These are phyloP conservation scores for Arachnopeziza araneosa DNA, from an alignment of 2,329 filamentous ascomycete species.

Conservation along the genomic window DNA sequence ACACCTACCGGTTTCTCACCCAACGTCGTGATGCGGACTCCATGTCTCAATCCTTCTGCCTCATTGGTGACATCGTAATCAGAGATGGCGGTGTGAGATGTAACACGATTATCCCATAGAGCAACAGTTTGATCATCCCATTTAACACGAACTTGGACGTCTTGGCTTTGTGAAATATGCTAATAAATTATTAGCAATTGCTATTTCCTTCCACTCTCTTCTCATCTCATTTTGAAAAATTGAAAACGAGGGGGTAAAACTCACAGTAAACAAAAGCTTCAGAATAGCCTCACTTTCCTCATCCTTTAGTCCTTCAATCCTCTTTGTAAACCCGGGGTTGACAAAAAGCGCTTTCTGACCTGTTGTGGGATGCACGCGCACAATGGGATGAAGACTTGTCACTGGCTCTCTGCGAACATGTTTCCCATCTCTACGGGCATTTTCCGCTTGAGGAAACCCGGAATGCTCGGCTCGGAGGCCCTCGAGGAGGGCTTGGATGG, in stretches of 20 bases:
- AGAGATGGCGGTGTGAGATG: conserved; percentile 34
- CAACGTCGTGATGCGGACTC: conserved; percentile 37
- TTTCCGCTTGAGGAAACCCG: conserved; percentile 18
- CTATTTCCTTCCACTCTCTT: conserved; percentile 8
- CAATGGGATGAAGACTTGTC: conserved; percentile 49
- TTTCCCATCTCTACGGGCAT: conserved; percentile 34
- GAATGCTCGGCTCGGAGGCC: conserved; percentile 44
- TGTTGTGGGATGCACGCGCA: conserved; percentile 55
- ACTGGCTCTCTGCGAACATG: conserved; percentile 45
- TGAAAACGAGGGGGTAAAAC: neutral
- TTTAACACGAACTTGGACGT: conserved; percentile 62
- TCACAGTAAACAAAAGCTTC: conserved; percentile 56
- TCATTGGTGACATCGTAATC: conserved; percentile 39
- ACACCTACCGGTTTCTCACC: conserved; percentile 36
- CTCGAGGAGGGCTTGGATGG: neutral
- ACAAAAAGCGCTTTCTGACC: conserved; percentile 57
- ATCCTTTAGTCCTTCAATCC: conserved; percentile 76
- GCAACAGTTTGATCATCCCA: conserved; percentile 62
- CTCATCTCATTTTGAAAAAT: conserved; percentile 40
- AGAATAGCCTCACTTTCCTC: conserved; percentile 72
- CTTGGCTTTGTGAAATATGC: conserved; percentile 37
- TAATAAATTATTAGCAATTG: neutral
- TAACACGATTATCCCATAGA: conserved; percentile 60
- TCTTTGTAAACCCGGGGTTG: conserved; percentile 52
- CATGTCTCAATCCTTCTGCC: conserved; percentile 37